Percentiles rank a stretch among this genome's conserved stretches.
phyloP scores from a whole-genome alignment of 495 filamentous ascomycete genomes.

The Geoglossum glabrum region DNA sequence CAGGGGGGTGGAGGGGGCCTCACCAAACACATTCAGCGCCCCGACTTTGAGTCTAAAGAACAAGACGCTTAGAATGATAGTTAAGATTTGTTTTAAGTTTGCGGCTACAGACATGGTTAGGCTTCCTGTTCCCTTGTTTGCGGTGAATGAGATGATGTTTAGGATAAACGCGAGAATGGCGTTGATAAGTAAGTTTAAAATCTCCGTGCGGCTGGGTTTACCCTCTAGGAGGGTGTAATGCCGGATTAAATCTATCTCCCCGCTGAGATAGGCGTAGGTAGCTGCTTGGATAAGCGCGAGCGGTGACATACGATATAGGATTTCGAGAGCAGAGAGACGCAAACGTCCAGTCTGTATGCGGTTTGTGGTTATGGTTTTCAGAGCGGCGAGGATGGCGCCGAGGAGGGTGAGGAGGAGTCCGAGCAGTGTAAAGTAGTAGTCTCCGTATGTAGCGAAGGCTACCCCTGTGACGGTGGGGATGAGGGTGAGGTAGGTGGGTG shows the following conservation, averaged over 20 bases:
- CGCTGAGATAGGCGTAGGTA: slow-evolving; percentile 26
- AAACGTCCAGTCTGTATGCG: slow-evolving; percentile 32
- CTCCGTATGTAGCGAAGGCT: slow-evolving; percentile 32
- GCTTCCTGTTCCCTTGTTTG: slow-evolving; percentile 35
- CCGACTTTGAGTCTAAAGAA: slow-evolving; percentile 30
- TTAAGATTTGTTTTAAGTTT: slow-evolving; percentile 38
- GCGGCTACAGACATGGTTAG: slow-evolving; percentile 36
- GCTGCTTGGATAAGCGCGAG: slow-evolving; percentile 31
- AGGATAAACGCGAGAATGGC: slow-evolving; percentile 31
- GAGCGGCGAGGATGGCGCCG: slow-evolving; percentile 30
- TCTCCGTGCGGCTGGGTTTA: slow-evolving; percentile 6
- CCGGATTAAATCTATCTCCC: slow-evolving; percentile 22
- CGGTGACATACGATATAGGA: slow-evolving; percentile 34
- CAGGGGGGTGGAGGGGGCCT: not conserved
- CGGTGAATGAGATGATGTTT: slow-evolving; percentile 33
- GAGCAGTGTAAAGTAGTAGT: slow-evolving; percentile 32
- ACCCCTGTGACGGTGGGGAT: slow-evolving; percentile 36
- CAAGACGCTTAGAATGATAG: slow-evolving; percentile 30
- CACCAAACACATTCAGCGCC: slow-evolving; percentile 22
- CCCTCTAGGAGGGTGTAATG: slow-evolving; percentile 6
- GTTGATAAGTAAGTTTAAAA: slow-evolving; percentile 23
- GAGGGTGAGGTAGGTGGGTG: slow-evolving; percentile 31
- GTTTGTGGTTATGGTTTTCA: slow-evolving; percentile 38
- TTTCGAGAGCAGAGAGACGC: slow-evolving; percentile 29
- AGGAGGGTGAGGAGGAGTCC: slow-evolving; percentile 33